Evolutionary conservation across 2,329 filamentous ascomycete species (phyloP), one percentile per base, ranked within the genome.

Genomic region (Trichoderma breve): DNA sequence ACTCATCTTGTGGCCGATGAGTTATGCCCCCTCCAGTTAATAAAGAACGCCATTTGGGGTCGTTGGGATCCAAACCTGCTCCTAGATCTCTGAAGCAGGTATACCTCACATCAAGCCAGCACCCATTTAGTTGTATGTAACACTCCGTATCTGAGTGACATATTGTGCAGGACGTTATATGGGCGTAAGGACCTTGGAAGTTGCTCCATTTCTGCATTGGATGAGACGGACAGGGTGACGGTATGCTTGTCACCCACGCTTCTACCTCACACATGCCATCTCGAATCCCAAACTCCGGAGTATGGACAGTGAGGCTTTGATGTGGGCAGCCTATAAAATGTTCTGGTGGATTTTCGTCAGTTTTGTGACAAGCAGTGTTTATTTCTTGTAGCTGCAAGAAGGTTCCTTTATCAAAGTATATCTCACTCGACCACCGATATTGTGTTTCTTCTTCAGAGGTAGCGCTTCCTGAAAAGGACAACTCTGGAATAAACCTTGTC

Each of bases 61-160:
- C 24, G 4, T 26, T 53, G 0, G 58, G 36, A 36, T 63, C 34
- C 26, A 14, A 7, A 0, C 55, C 67, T 14, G 39, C 4, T 1
- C 67, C 67, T 1, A 70, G 34, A 12, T 70, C 67, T 63, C 67
- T 53, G 21, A 36, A 70, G 57, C 57, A 70, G 28, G 67, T 70
- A 63, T 70, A 70, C 28, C 34, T 26, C 7, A 70, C 15, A 34
- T 34, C 15, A 32, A 70, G 36, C 1, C 2, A 24, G 4, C 1
- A 0, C 32, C 30, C 66, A n/a, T 39, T 21, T 8, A 70, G 7
- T 5, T 70, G 9, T 28, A 70, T 32, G 53, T 18, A 14, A 30
- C 57, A 70, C 32, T 70, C 57, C 18, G 57, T 60, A 55, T 70
- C 67, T 28, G 67, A 61, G 51, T 70, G 18, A 18, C 67, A 70